These are phyloP conservation scores for Solanum ahanhuiri DNA, from an alignment of 257 asterid genomes.

Conservation along the genomic window DNA sequence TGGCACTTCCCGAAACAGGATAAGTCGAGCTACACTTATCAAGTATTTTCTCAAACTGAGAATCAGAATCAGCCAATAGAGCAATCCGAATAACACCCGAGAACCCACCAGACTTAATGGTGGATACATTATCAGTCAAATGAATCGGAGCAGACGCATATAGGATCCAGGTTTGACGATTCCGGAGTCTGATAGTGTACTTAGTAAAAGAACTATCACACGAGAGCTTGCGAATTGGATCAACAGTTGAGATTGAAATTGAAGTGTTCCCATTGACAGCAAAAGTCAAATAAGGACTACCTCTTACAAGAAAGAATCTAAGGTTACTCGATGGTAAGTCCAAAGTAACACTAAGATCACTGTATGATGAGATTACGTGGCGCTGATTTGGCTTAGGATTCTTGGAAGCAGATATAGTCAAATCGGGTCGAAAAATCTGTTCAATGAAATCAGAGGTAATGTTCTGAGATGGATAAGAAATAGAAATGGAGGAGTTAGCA, in stretches of 20 bases:
- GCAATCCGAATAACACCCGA: slow-evolving; percentile 67
- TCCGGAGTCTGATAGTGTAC: slow-evolving; percentile 57
- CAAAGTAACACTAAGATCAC: slow-evolving; percentile 65
- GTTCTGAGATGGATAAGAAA: slow-evolving; percentile 62
- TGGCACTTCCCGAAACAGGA: slow-evolving; percentile 63
- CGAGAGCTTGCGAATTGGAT: slow-evolving; percentile 47
- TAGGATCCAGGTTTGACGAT: slow-evolving; percentile 73
- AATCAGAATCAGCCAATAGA: slow-evolving; percentile 40
- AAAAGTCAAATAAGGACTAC: slow-evolving; percentile 82
- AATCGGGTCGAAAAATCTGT: slow-evolving; percentile 56
- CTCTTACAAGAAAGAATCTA: slow-evolving; percentile 70
- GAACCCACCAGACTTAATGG: slow-evolving; percentile 40
- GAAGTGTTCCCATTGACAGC: slow-evolving; percentile 20
- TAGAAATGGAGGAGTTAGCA: slow-evolving; percentile 37
- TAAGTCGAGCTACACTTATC: slow-evolving; percentile 60
- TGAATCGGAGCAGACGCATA: slow-evolving; percentile 61
- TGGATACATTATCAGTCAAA: slow-evolving; percentile 32
- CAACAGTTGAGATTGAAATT: slow-evolving; percentile 60
- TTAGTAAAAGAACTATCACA: slow-evolving; percentile 43
- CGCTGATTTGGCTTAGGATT: slow-evolving; percentile 28
- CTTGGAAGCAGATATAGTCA: slow-evolving; percentile 38
- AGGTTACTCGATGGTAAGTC: slow-evolving; percentile 65
- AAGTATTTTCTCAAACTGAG: slow-evolving; percentile 31
- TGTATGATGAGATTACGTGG: slow-evolving; percentile 62
- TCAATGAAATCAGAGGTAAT: slow-evolving; percentile 38